Base-by-base conservation (phyloP, 805 yeast genomes). In the Kodamaea leandrae region DNA sequence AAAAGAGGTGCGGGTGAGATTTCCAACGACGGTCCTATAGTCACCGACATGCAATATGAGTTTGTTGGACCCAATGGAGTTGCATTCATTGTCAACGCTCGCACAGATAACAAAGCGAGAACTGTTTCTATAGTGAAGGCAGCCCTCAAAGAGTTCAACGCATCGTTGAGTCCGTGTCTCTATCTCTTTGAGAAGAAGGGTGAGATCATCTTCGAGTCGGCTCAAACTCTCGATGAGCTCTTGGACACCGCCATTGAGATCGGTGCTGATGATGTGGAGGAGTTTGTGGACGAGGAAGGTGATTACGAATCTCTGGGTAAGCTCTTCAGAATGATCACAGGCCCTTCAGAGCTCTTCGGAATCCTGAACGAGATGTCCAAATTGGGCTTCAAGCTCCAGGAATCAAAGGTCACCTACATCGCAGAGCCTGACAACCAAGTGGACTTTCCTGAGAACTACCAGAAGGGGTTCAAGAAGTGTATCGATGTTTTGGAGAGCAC, bases 41-140 rank as follows among this genome's bases (percentile, higher is more conserved):
- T 73, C 9, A 43, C 54, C 12, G 74, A 65, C 10, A 86, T 82
- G 21, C 58, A 76, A 8, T 93, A 90, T 61, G 98, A 93, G 59
- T 96, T 93, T 12, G 70, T 89, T 60, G 97, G 91, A 0, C 96
- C 96, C 0, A 95, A 90, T 1, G 96, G 96, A 2, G 86, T 86
- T 2, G 86, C 96, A 0, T 71, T 89, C 34, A 76, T 91, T 3
- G 80, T 91, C 4, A 96, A 88, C 54, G 90, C 96, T 0, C 71
- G 81, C 36, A 91, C 98, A 0, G 96, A 91, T 57, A 91, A 88
- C 61, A 87, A 85, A 60, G 80, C 84, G 44, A 71, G 98, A 38
- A 82, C 96, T 0, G 76, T 88, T 25, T 83, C 86, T 12, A 72
- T 74, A 36, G 82, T 93, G 6, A 78, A 90, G 53, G 80, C 84